phyloP scores from a whole-genome alignment of 768 basidiomycete species.

The Pulveroboletus sp. region DNA sequence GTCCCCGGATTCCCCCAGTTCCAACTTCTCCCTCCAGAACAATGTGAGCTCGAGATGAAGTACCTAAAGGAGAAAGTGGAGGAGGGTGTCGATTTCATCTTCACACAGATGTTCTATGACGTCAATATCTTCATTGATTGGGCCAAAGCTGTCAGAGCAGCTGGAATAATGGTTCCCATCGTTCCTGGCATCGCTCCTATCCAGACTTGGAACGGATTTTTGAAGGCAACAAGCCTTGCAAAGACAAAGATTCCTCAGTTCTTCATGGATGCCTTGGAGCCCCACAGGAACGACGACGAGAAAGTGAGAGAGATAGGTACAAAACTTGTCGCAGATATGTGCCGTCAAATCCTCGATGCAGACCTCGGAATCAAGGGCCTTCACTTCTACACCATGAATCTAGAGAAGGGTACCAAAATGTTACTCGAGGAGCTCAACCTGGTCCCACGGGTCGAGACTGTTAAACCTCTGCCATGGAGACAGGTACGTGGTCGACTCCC shows the following conservation, averaged over 20 bases:
- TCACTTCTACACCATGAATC: conserved; percentile 97
- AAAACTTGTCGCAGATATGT: conserved; percentile 94
- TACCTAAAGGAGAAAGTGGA: conserved; percentile 91
- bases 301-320: conserved; percentile 89
- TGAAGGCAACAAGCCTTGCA: conserved; percentile 73
- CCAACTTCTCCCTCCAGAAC: conserved; percentile 64
- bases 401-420: conserved; percentile 95
- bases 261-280: conserved; percentile 74
- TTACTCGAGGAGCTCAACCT: conserved; percentile 87
- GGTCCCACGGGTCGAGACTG: conserved; percentile 80
- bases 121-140: conserved; percentile 86
- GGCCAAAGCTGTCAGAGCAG: conserved; percentile 78
- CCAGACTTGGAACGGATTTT: conserved; percentile 95
- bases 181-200: conserved; percentile 94
- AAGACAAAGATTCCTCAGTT: conserved; percentile 73
- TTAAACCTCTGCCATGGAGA: conserved; percentile 97
- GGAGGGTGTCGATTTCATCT: conserved; percentile 87
- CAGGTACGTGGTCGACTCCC: conserved; percentile 50
- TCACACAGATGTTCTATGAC: conserved; percentile 99
- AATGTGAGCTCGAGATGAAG: conserved; percentile 71
- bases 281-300: conserved; percentile 88
- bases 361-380: conserved; percentile 82
- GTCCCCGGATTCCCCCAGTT: conserved; percentile 91
- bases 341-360: conserved; percentile 74
- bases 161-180: conserved; percentile 85